phyloP scores from a whole-genome alignment of 495 filamentous ascomycete genomes.

The Geoglossum glabrum region DNA sequence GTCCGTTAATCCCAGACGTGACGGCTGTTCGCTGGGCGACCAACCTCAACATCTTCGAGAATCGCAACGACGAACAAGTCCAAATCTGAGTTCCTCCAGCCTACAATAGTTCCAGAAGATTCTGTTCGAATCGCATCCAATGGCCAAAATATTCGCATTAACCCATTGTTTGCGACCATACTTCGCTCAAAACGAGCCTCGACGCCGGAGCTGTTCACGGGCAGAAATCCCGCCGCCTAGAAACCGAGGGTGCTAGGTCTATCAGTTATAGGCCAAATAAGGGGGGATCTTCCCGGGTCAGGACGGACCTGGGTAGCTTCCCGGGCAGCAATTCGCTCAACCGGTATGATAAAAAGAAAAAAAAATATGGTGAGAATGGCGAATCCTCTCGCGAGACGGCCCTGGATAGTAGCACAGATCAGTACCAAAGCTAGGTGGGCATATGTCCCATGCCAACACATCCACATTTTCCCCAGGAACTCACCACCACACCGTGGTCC shows the following conservation, averaged over 20 bases:
- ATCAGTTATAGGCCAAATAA: not conserved
- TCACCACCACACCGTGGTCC: constrained; percentile 94
- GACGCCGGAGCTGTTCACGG: constrained; percentile 78
- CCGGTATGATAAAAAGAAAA: constrained; percentile 51
- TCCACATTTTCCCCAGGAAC: constrained; percentile 19
- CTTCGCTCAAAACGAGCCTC: constrained; percentile 76
- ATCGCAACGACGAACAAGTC: constrained; percentile 82
- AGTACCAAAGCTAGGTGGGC: not conserved
- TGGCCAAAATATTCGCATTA: constrained; percentile 98
- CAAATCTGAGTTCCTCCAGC: constrained; percentile 81
- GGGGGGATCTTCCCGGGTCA: constrained; percentile 8
- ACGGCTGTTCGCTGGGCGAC: constrained; percentile 8
- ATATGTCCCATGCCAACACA: constrained; percentile 21
- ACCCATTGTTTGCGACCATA: constrained; percentile 61
- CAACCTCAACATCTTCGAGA: constrained; percentile 77
- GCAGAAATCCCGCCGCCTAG: constrained; percentile 72
- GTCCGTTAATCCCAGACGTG: not conserved
- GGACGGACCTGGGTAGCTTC: constrained; percentile 42
- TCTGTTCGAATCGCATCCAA: constrained; percentile 58
- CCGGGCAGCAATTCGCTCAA: constrained; percentile 47
- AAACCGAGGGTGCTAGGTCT: constrained; percentile 63
- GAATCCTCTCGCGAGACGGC: constrained; percentile 55
- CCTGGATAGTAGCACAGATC: constrained; percentile 19
- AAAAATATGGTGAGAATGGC: constrained; percentile 55
- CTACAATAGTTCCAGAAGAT: constrained; percentile 66